These are phyloP conservation scores for Fusarium sp. DNA, from an alignment of 2,329 filamentous ascomycete genomes.

Conservation along the genomic window DNA sequence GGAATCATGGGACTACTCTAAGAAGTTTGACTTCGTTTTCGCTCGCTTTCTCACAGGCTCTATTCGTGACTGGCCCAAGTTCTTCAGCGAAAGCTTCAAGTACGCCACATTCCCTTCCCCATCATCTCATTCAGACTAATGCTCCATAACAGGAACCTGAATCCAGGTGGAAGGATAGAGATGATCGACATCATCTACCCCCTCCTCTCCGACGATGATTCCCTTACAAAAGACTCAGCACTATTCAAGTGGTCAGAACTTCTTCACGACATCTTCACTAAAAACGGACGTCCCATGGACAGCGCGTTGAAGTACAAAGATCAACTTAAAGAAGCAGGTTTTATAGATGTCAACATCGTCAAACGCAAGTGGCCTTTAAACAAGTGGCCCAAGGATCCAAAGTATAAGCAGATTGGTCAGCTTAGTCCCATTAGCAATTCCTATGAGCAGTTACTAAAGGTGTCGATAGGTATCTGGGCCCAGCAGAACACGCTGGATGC, in stretches of 20 bases:
- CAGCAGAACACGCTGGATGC: neutral
- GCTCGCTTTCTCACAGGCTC: constrained; percentile 30
- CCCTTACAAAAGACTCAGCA: neutral
- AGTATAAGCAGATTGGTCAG: constrained; percentile 30
- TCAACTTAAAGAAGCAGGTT: constrained; percentile 18
- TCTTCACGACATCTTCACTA: constrained; percentile 2
- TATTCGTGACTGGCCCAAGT: constrained; percentile 32
- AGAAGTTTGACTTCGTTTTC: constrained; percentile 34
- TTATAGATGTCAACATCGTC: constrained; percentile 1
- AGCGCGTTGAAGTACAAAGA: constrained; percentile 18
- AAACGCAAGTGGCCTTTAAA: constrained; percentile 29
- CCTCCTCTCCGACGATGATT: constrained; percentile 11
- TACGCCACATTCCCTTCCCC: fast-evolving
- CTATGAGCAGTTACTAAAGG: too few species aligned
- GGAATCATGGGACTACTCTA: constrained; percentile 18
- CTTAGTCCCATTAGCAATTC: too few species aligned
- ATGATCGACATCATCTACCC: constrained; percentile 34
- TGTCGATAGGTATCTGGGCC: neutral
- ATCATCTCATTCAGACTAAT: too few species aligned
- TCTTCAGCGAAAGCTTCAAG: constrained; percentile 23
- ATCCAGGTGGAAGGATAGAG: constrained; percentile 19
- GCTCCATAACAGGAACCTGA: constrained; percentile 2
- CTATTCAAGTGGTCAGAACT: constrained; percentile 17
- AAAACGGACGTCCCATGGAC: neutral
- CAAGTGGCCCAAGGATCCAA: constrained; percentile 21